Percentiles rank a stretch among this genome's conserved stretches.
phyloP scores from a whole-genome alignment of 495 filamentous ascomycete species.

The Aspergillus heteromorphus region DNA sequence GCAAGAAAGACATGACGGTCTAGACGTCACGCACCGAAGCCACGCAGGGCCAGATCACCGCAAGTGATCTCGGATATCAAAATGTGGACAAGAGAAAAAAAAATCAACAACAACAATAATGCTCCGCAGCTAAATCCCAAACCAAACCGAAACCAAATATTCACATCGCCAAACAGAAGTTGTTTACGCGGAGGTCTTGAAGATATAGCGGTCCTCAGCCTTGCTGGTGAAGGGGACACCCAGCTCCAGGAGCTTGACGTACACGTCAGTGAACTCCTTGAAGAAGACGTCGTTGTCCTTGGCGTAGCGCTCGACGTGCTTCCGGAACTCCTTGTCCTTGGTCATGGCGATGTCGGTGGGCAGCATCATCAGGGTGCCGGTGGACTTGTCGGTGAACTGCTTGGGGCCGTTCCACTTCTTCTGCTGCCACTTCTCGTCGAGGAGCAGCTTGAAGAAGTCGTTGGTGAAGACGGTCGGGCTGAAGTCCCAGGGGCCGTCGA shows the following conservation, averaged over 20 bases:
- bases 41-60: no score
- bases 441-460: conserved; percentile 83
- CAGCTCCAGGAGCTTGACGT: conserved; percentile 83
- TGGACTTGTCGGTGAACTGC: conserved; percentile 78
- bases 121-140: conserved; percentile 4
- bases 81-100: conserved; percentile 10
- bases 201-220: conserved; percentile 61
- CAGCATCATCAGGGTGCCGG: conserved; percentile 93
- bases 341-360: conserved; percentile 84
- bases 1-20: neutral
- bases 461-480: conserved; percentile 91
- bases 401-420: conserved; percentile 91
- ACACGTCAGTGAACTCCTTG: conserved; percentile 78
- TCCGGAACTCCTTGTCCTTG: conserved; percentile 83
- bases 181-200: conserved; percentile 61
- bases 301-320: conserved; percentile 83
- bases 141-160: conserved; percentile 3
- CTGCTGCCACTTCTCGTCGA: conserved; percentile 88
- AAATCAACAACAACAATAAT: conserved; percentile 8
- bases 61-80: conserved; percentile 32
- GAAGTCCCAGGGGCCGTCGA: conserved; percentile 93
- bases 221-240: conserved; percentile 81
- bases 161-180: neutral
- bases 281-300: conserved; percentile 91
- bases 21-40: neutral